phyloP scores from a whole-genome alignment of 2,329 filamentous ascomycete genomes.

The Arthrobotrys conoides region DNA sequence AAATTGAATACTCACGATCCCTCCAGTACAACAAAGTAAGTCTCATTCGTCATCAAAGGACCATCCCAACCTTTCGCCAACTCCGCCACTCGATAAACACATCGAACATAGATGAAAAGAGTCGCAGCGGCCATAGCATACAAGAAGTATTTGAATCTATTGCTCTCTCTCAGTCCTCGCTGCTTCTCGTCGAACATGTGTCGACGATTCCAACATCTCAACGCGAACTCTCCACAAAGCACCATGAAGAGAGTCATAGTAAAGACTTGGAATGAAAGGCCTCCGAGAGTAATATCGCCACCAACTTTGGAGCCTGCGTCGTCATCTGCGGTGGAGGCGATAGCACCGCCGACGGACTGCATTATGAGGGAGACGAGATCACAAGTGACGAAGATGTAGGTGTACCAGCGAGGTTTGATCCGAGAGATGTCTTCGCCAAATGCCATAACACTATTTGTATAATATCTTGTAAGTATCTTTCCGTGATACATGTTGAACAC shows the following conservation, averaged over 20 bases:
- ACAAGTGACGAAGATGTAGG: conserved; percentile 74
- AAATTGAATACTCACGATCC: conserved; percentile 66
- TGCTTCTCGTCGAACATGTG: conserved; percentile 65
- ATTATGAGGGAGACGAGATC: conserved; percentile 74
- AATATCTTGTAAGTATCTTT: not conserved
- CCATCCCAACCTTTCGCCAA: conserved; percentile 76
- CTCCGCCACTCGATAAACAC: conserved; percentile 77
- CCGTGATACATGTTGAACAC: not conserved
- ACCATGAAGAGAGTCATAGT: conserved; percentile 73
- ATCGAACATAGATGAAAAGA: conserved; percentile 76
- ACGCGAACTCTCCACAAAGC: conserved; percentile 71
- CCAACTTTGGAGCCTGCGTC: conserved; percentile 68
- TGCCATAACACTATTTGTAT: conserved; percentile 68
- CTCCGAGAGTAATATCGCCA: conserved; percentile 77
- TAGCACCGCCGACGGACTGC: conserved; percentile 73
- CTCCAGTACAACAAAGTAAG: conserved; percentile 74
- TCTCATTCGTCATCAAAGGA: conserved; percentile 72
- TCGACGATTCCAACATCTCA: conserved; percentile 65
- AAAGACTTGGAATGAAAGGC: conserved; percentile 74
- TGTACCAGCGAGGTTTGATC: conserved; percentile 71
- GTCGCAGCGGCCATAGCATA: conserved; percentile 73
- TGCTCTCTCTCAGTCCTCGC: conserved; percentile 67
- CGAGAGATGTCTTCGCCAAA: conserved; percentile 71
- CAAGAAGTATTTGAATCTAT: conserved; percentile 72
- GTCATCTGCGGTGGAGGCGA: conserved; percentile 69